Evolutionary conservation across 805 yeast species (phyloP), one percentile per base, ranked within the genome.

Genomic region (Wickerhamomyces ciferrii): DNA sequence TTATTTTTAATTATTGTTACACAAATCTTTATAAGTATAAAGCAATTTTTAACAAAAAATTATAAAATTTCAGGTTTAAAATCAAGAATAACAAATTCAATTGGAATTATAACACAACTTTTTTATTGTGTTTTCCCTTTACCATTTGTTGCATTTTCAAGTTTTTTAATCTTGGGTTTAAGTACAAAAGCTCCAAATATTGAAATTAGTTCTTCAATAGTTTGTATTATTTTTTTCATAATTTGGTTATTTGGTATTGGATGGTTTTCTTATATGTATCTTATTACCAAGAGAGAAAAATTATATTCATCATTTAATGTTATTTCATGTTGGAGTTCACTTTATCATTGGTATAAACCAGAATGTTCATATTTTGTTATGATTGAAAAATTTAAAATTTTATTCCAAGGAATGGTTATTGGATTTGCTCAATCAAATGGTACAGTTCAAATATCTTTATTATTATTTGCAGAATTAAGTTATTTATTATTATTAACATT

Each of bases 261-360:
- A 1, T 46, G 49, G 50, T 49, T 49, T 32, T 41, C 18, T 19
- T 13, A 39, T 42, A 47, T 5, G 52, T 55, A 21, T 49, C 56
- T 43, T 46, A 44, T 40, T 42, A 41, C 14, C 39, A 53, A 32
- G 8, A 43, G 24, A 13, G 35, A 41, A n/a, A 60, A 61, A 48
- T 53, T 78, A 5, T 79, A 78, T 53, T 70, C 79, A 3, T 76
- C 81, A 2, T 62, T 76, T 45, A 69, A 66, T 44, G 61, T 70
- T 6, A 70, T 78, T 36, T 63, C 76, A 43, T 45, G 70, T 3
- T 79, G 81, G 81, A 69, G 74, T 4, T 62, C 64, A 41, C 54
- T 68, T 21, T 78, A 77, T 55, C 65, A 68, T 45, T 61, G 65
- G 17, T 74, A 70, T 55, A 66, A 69, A 21, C 80, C 82, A 1